Base-by-base conservation (phyloP, 192 early-diverging fungal genomes). In the Rhizoclosmatium globosum region DNA sequence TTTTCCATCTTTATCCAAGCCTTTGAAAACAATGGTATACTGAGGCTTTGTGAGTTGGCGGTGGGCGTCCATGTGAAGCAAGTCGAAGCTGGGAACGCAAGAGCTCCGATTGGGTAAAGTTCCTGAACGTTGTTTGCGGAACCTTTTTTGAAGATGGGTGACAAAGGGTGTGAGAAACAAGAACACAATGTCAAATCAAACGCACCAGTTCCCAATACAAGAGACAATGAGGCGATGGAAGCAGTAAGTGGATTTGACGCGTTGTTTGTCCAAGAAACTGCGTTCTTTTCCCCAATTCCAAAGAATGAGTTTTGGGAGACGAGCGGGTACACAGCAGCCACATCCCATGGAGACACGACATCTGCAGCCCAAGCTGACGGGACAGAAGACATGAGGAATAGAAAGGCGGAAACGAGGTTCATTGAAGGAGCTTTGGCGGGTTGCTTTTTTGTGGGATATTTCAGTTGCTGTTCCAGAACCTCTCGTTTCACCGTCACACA, bases 51-150 rank as follows among this genome's bases (percentile, higher is more conserved):
- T 58, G 31, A 74, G 60, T 74, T 74, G 4, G 72, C 41, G 44
- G 72, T 44, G 17, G 72, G 72, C 1, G 72, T 74, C 72, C 72
- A 74, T 62, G 11, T 43, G 72, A 46, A 74, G 59, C 72, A 74
- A 41, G 72, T 74, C 2, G 72, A 45, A 6, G 72, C 72, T 13
- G 72, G 72, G 72, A 43, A 74, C 19, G 72, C 17, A n/a, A 74
- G 42, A 43, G 38, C 44, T 3, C 6, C 59, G 21, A 62, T 9
- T 7, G n/a, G 39, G 59, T 74, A 62, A 6, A 62, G 47, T 31
- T 60, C 21, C 9, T 48, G 42, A 48, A 71, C 38, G 15, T 39
- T 4, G 69, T 71, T 71, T 15, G 47, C 7, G 50, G n/a, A 23
- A 23, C 38, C 69, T 31, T 31, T 31, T 31, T 31, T 31, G 31